Conservation (phyloP, 148 eudicot genomes). For the Beta vulgaris region DNA sequence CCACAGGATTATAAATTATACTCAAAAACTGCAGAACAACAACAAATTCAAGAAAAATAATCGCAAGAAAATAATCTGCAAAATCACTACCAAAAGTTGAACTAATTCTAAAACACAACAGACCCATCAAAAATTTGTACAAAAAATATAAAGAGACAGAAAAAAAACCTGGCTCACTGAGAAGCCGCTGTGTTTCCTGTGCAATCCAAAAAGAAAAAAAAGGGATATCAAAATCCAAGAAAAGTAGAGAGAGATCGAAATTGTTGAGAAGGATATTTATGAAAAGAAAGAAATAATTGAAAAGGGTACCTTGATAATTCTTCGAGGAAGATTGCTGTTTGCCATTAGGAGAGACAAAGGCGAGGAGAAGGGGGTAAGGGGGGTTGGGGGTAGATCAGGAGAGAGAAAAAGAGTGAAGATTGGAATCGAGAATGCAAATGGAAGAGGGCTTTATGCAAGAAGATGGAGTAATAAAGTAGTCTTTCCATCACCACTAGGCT, state of each 20-base stretch:
- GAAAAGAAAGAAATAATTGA: background rate
- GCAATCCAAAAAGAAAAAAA: background rate
- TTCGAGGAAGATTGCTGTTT: constrained; percentile 38
- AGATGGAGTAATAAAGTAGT: background rate
- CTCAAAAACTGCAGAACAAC: background rate
- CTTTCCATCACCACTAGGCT: background rate
- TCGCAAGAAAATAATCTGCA: background rate
- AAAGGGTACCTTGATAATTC: constrained; percentile 32
- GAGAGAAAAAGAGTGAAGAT: background rate
- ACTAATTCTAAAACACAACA: background rate
- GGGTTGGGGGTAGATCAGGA: constrained; percentile 6
- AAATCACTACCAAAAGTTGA: background rate
- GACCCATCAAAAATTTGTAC: background rate
- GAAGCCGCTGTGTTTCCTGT: constrained; percentile 96
- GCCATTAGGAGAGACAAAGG: constrained; percentile 32
- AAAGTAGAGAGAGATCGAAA: constrained; percentile 10
- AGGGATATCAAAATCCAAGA: background rate
- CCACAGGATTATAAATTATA: background rate
- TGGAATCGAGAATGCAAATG: background rate
- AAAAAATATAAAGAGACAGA: background rate
- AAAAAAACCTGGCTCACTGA: constrained; percentile 78
- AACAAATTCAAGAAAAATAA: background rate
- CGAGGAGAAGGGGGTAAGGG: background rate
- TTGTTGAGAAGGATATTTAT: background rate
- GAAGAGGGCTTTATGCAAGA: background rate